These are phyloP conservation scores for Mycena epipterygia DNA, from an alignment of 768 basidiomycete species.

Conservation along the genomic window DNA sequence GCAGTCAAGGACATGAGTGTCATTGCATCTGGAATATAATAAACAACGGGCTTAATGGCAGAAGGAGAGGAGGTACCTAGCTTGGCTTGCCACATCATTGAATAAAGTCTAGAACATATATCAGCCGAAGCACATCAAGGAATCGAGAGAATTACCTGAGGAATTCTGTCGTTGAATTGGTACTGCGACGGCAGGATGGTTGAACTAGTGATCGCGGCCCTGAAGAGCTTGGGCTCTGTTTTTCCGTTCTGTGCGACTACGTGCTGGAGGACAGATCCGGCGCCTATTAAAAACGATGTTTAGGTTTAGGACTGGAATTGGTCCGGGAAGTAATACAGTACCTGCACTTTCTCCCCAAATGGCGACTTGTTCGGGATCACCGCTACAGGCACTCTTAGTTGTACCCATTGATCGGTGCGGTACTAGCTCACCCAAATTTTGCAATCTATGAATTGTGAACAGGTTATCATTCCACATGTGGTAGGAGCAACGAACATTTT, in stretches of 20 bases:
- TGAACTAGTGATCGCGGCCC: no score
- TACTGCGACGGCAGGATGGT: constrained; percentile 47
- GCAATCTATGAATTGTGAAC: neutral
- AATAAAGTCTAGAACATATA: no score
- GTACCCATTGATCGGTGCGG: no score
- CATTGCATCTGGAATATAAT: constrained; percentile 20
- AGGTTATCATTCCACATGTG: neutral
- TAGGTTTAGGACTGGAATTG: neutral
- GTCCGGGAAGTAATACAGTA: neutral
- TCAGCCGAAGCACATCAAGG: no score
- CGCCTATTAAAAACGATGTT: constrained; percentile 34
- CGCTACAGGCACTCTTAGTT: constrained; percentile 23
- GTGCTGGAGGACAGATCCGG: constrained; percentile 50
- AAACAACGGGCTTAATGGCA: no score
- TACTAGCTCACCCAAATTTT: no score
- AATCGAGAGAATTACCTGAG: no score
- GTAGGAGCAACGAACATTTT: constrained; percentile 41
- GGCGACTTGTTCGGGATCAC: constrained; percentile 54
- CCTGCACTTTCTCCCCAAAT: constrained; percentile 62
- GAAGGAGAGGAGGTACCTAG: no score
- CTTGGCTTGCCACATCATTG: no score
- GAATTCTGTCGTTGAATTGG: constrained; percentile 42
- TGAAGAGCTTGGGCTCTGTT: constrained; percentile 47
- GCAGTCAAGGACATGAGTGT: neutral
- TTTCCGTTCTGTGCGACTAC: constrained; percentile 47